phyloP scores from a whole-genome alignment of 1,284 basidiomycete species.

The Ceratobasidium theobromae region DNA sequence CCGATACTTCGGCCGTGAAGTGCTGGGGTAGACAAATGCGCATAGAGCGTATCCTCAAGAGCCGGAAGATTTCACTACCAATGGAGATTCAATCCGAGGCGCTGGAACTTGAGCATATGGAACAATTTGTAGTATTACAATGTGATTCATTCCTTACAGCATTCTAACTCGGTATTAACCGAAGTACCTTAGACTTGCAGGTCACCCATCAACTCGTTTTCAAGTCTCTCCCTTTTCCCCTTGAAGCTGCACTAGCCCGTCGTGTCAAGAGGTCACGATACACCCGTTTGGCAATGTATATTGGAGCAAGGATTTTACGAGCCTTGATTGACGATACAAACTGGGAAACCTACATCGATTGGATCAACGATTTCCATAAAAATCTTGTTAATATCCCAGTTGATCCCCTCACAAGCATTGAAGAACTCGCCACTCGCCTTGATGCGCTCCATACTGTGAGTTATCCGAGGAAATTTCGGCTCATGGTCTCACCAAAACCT shows the following conservation, averaged over 20 bases:
- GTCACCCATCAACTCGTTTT: neutral
- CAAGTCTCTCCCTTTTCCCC: neutral
- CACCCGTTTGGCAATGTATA: neutral
- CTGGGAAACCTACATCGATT: neutral
- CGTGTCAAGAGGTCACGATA: neutral
- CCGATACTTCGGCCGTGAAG: no score
- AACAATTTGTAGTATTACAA: no score
- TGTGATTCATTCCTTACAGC: no score
- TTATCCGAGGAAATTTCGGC: neutral
- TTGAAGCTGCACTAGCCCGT: neutral
- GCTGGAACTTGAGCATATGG: no score
- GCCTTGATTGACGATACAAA: neutral
- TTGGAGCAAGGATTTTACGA: neutral
- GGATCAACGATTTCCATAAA: constrained; percentile 15
- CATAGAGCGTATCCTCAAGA: no score
- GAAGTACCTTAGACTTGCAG: no score
- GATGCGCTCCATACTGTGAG: neutral
- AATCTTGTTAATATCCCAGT: neutral
- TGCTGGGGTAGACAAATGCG: no score
- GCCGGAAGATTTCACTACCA: no score
- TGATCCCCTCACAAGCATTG: neutral
- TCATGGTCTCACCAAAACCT: neutral
- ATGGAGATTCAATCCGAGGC: no score
- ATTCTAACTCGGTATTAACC: no score
- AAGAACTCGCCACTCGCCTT: neutral